A percentile compares a stretch with the other conserved stretches of the same genome.
Conservation (phyloP, 2,329 filamentous ascomycete species). For the Myriosclerotinia duriaeana region DNA sequence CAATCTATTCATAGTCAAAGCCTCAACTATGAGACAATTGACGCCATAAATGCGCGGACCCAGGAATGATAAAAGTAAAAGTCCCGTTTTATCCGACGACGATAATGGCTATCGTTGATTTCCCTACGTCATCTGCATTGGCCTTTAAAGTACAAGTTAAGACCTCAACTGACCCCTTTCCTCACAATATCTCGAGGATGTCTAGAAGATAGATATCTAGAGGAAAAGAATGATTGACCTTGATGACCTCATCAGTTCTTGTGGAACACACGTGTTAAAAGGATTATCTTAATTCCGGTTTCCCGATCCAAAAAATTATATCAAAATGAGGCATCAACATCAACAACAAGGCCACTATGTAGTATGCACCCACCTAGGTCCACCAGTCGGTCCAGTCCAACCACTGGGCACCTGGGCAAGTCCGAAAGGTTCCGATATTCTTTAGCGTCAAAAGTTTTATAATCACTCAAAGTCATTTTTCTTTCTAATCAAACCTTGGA, state of each 20-base stretch:
- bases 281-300: conserved; percentile 6
- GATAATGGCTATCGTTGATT: background rate
- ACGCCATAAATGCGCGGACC: too few species aligned
- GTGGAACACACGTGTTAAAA: background rate
- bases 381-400: too few species aligned
- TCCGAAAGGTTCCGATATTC: conserved; percentile 18
- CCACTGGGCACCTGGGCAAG: background rate
- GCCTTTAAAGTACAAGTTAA: too few species aligned
- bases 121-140: background rate
- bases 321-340: background rate
- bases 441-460: conserved; percentile 21
- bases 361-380: too few species aligned
- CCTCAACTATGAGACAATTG: too few species aligned
- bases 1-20: too few species aligned
- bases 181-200: too few species aligned
- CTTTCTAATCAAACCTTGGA: conserved; percentile 18
- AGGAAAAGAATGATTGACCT: too few species aligned
- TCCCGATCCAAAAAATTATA: background rate
- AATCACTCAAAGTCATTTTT: conserved; percentile 10
- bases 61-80: too few species aligned
- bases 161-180: background rate
- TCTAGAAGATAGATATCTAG: too few species aligned
- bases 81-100: conserved; percentile 6
- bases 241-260: too few species aligned
- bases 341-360: background rate